These are phyloP conservation scores for Mrakia frigida DNA, from an alignment of 768 basidiomycete genomes.

Conservation along the genomic window DNA sequence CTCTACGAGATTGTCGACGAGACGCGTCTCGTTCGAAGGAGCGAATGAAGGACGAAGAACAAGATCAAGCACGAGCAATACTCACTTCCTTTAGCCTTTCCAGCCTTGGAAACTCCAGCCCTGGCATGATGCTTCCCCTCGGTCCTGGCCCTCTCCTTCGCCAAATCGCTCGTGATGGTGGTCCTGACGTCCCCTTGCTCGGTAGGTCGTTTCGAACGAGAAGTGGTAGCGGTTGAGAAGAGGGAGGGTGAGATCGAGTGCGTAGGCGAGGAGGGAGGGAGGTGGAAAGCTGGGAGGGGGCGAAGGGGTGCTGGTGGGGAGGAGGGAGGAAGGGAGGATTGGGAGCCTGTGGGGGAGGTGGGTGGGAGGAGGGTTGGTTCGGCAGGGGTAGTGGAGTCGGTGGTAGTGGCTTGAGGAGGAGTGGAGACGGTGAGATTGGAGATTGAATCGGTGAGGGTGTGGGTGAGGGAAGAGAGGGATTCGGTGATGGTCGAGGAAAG, in stretches of 20 bases:
- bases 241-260: constrained; percentile 12
- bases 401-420: background rate
- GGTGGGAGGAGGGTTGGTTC: constrained; percentile 37
- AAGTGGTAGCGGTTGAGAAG: background rate
- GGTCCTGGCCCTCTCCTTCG: constrained; percentile 57
- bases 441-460: background rate
- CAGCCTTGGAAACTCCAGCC: constrained; percentile 56
- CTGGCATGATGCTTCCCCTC: constrained; percentile 75
- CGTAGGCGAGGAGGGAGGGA: constrained; percentile 3
- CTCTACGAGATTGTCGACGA: too few species aligned
- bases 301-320: background rate
- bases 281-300: background rate
- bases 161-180: constrained; percentile 60
- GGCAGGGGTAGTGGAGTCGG: constrained; percentile 47
- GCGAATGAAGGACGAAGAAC: background rate
- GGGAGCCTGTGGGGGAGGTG: background rate
- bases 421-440: constrained; percentile 42
- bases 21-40: too few species aligned
- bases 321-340: constrained; percentile 7
- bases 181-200: constrained; percentile 51
- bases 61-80: background rate
- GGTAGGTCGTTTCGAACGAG: background rate
- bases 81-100: constrained; percentile 62
- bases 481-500: constrained; percentile 50
- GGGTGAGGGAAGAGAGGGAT: constrained; percentile 47